These are phyloP conservation scores for Lachnellula arida DNA, from an alignment of 2,329 filamentous ascomycete species.

Conservation along the genomic window DNA sequence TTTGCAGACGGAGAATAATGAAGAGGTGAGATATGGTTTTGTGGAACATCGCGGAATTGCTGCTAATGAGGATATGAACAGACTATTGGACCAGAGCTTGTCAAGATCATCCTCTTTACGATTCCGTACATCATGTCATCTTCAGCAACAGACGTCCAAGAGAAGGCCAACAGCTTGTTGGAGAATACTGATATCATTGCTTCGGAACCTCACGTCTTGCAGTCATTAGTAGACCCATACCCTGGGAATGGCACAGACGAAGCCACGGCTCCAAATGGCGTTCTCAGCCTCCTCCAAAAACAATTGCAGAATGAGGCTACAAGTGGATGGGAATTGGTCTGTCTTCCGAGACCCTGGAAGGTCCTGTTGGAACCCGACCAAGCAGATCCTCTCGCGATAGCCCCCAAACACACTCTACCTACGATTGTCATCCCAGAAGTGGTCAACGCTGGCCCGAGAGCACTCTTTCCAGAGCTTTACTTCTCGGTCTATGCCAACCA, in stretches of 20 bases:
- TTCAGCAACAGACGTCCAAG: constrained; percentile 62
- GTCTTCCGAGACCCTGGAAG: constrained; percentile 63
- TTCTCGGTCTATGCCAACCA: constrained; percentile 88
- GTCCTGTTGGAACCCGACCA: constrained; percentile 58
- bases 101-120: constrained; percentile 93
- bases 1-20: constrained; percentile 85
- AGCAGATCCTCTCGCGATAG: constrained; percentile 53
- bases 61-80: constrained; percentile 28
- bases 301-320: constrained; percentile 76
- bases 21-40: constrained; percentile 64
- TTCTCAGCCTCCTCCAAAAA: constrained; percentile 77
- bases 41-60: not conserved
- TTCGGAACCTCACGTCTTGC: constrained; percentile 78
- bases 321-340: constrained; percentile 69
- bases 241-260: constrained; percentile 59
- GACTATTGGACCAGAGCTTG: constrained; percentile 76
- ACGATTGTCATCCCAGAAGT: constrained; percentile 68
- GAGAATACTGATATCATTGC: constrained; percentile 95
- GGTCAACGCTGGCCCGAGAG: constrained; percentile 67
- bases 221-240: constrained; percentile 83
- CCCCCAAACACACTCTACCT: constrained; percentile 74
- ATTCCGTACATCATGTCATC: constrained; percentile 85
- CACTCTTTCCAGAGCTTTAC: constrained; percentile 88
- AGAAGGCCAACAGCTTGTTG: constrained; percentile 73
- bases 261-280: constrained; percentile 60